A percentile compares a stretch with the other conserved stretches of the same genome.
These are phyloP conservation scores for Alternaria viburni DNA, from an alignment of 2,329 filamentous ascomycete species.

Conservation along the genomic window DNA sequence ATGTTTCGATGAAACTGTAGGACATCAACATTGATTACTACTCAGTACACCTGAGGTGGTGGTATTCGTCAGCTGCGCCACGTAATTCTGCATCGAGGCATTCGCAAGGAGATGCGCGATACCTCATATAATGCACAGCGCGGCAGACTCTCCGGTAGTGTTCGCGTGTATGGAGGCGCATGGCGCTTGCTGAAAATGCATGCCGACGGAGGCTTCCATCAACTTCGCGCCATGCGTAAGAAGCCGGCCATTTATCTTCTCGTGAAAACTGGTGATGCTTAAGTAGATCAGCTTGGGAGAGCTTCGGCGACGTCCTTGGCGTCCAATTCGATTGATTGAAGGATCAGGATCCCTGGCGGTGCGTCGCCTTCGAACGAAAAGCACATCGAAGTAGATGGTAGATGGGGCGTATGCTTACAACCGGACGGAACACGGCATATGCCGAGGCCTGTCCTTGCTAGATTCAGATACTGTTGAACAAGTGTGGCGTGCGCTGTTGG, in stretches of 20 bases:
- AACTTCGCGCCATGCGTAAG: not conserved
- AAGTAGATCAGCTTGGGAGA: not conserved
- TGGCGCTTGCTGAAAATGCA: not conserved
- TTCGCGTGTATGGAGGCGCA: not conserved
- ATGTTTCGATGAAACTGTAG: not conserved
- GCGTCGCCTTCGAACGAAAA: not conserved
- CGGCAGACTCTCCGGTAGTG: not conserved
- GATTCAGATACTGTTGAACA: not conserved
- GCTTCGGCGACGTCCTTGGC: not conserved
- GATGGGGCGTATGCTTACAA: not conserved
- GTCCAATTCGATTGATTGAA: not conserved
- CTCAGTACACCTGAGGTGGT: not conserved
- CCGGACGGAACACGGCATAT: not conserved
- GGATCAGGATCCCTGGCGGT: not conserved
- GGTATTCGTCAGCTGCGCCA: not conserved
- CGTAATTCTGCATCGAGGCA: not conserved
- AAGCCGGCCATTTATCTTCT: not conserved
- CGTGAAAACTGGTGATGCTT: not conserved
- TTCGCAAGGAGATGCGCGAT: not conserved
- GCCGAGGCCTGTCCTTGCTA: not conserved
- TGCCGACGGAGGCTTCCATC: not conserved
- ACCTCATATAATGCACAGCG: not conserved
- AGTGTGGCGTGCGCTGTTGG: not conserved
- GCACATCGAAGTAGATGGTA: not conserved
- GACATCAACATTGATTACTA: constrained; percentile 6